Evolutionary conservation across 495 filamentous ascomycete species (phyloP).

Genomic region (Wilcoxina mikolae): DNA sequence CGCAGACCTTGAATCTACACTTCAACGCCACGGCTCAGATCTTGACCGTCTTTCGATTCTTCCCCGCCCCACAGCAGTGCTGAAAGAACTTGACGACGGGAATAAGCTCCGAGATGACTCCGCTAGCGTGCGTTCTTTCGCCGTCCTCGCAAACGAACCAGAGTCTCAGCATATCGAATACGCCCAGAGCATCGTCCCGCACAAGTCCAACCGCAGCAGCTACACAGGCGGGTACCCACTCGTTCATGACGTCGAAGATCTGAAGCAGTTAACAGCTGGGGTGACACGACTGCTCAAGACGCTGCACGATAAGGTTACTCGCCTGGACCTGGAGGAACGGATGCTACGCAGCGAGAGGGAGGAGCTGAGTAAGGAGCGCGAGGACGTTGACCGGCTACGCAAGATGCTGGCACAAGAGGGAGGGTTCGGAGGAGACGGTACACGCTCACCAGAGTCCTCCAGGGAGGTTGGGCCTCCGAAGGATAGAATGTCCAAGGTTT

Average conservation of each 20-base stretch:
- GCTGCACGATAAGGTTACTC: background rate
- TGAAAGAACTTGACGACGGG: too few relatives aligned
- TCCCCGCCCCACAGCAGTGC: background rate
- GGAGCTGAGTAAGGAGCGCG: background rate
- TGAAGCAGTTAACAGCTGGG: conserved; percentile 1
- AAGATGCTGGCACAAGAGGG: background rate
- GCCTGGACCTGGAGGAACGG: background rate
- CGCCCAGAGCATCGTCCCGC: too few relatives aligned
- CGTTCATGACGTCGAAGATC: conserved; percentile 1
- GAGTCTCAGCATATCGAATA: too few relatives aligned
- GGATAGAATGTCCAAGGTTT: too few relatives aligned
- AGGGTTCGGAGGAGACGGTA: background rate
- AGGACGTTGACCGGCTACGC: background rate
- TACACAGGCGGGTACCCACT: background rate
- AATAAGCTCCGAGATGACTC: too few relatives aligned
- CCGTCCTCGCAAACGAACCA: too few relatives aligned
- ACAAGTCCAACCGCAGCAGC: background rate
- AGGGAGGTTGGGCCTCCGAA: too few relatives aligned
- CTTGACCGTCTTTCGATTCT: background rate
- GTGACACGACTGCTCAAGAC: conserved; percentile 3
- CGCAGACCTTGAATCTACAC: background rate
- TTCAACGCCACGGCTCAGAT: background rate
- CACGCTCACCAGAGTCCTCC: too few relatives aligned
- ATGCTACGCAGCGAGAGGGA: background rate
- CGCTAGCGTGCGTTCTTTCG: too few relatives aligned